phyloP scores from a whole-genome alignment of 768 basidiomycete species.

The Crepidotus variabilis region DNA sequence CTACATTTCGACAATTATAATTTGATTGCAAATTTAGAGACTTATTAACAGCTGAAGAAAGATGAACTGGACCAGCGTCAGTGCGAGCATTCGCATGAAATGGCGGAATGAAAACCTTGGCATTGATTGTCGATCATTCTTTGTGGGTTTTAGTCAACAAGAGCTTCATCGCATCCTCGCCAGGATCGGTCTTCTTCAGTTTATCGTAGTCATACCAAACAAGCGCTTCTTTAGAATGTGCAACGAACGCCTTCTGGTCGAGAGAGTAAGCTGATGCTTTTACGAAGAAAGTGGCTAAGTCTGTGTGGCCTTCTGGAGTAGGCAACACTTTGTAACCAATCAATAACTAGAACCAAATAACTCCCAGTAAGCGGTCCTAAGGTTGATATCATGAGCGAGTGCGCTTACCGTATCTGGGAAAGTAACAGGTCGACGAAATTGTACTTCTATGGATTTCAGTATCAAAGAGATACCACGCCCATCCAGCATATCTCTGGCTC shows the following conservation, averaged over 20 bases:
- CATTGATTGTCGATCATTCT: not conserved
- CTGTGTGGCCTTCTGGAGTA: conserved; percentile 20
- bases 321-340: conserved; percentile 32
- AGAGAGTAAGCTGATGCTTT: conserved; percentile 61
- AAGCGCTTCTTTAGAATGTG: conserved; percentile 57
- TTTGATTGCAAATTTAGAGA: too few species aligned
- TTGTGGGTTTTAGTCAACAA: conserved; percentile 16
- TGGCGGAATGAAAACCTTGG: not conserved
- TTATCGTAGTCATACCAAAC: conserved; percentile 81
- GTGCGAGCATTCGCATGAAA: not conserved
- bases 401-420: conserved; percentile 69
- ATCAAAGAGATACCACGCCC: conserved; percentile 70
- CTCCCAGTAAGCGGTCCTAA: not conserved
- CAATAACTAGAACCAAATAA: not conserved
- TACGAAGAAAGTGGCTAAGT: conserved; percentile 45
- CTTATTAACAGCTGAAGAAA: conserved; percentile 56
- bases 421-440: conserved; percentile 67
- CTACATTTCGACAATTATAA: too few species aligned
- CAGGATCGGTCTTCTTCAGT: conserved; percentile 62
- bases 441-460: conserved; percentile 64
- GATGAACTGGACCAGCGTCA: not conserved
- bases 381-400: conserved; percentile 26
- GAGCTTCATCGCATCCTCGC: conserved; percentile 39
- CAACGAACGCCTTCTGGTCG: conserved; percentile 56
- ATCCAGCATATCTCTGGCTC: conserved; percentile 53